Conservation (phyloP, 306 rosid genomes). For the Fragaria iinumae region DNA sequence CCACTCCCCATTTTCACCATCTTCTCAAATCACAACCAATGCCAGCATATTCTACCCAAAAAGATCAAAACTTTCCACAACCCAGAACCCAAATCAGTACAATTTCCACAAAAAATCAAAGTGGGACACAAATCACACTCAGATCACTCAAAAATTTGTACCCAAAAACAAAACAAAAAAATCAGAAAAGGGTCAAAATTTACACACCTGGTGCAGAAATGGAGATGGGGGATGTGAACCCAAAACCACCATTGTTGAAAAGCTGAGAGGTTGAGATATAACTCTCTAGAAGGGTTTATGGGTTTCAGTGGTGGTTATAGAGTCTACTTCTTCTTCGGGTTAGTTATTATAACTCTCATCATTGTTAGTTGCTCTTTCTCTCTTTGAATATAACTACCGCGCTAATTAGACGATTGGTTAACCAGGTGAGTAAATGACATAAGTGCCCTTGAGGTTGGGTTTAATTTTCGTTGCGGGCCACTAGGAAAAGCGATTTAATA, state of each 20-base stretch:
- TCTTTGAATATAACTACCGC: constrained; percentile 28
- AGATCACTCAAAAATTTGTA: neutral
- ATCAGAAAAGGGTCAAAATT: neutral
- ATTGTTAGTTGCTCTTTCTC: constrained; percentile 23
- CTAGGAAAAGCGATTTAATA: neutral
- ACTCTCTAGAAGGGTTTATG: neutral
- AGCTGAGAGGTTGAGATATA: neutral
- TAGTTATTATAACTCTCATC: neutral
- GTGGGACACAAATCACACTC: neutral
- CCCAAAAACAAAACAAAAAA: too few relatives aligned
- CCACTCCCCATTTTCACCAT: neutral
- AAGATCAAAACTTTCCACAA: constrained; percentile 4
- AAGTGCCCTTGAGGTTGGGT: constrained; percentile 26
- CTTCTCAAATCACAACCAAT: constrained; percentile 3
- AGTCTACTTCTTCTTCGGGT: constrained; percentile 45
- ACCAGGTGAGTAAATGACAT: constrained; percentile 27
- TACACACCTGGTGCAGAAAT: neutral
- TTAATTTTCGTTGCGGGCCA: constrained; percentile 27
- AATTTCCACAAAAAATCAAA: neutral
- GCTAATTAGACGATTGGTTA: constrained; percentile 19
- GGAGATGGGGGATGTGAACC: neutral
- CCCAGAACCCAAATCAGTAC: constrained; percentile 3
- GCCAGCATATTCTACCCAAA: constrained; percentile 18
- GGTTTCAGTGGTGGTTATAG: constrained; percentile 50
- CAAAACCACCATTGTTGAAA: neutral